Conservation (phyloP, 192 early-diverging fungal species). For the Backusella parvicylindrica region DNA sequence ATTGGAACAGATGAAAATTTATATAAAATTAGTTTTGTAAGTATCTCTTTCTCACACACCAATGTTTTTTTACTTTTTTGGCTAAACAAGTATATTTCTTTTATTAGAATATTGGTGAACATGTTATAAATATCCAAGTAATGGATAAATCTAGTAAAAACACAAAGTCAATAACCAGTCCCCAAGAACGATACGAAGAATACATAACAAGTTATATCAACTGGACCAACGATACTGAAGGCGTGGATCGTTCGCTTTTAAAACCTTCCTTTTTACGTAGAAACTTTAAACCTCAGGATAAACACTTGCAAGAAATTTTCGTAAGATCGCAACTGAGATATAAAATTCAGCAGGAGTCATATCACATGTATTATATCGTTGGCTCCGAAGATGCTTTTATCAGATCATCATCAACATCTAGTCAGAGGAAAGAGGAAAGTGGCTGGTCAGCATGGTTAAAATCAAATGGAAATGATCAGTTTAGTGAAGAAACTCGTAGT, state of each 20-base stretch:
- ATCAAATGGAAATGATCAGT: background rate
- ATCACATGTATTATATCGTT: constrained; percentile 78
- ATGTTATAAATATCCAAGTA: constrained; percentile 14
- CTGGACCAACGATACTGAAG: constrained; percentile 24
- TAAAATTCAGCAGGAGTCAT: constrained; percentile 96
- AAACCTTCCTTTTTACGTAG: constrained; percentile 17
- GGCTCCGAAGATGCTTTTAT: constrained; percentile 21
- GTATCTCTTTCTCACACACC: background rate
- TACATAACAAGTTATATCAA: constrained; percentile 33
- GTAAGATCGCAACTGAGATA: constrained; percentile 82
- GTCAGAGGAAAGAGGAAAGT: background rate
- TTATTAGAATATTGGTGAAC: constrained; percentile 13
- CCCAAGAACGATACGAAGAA: constrained; percentile 20
- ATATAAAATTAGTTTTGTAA: constrained; percentile 35
- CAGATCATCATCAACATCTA: background rate
- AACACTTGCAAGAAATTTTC: constrained; percentile 45
- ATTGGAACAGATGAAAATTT: constrained; percentile 30
- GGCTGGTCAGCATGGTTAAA: background rate
- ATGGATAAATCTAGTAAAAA: constrained; percentile 11
- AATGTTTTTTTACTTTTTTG: background rate
- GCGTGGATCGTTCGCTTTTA: constrained; percentile 7
- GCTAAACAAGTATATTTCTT: background rate
- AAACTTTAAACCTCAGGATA: constrained; percentile 12
- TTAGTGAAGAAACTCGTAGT: background rate
- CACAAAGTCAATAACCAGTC: background rate